Evolutionary conservation across 1,284 basidiomycete genomes (phyloP).

Genomic region (Heliocybe sulcata): DNA sequence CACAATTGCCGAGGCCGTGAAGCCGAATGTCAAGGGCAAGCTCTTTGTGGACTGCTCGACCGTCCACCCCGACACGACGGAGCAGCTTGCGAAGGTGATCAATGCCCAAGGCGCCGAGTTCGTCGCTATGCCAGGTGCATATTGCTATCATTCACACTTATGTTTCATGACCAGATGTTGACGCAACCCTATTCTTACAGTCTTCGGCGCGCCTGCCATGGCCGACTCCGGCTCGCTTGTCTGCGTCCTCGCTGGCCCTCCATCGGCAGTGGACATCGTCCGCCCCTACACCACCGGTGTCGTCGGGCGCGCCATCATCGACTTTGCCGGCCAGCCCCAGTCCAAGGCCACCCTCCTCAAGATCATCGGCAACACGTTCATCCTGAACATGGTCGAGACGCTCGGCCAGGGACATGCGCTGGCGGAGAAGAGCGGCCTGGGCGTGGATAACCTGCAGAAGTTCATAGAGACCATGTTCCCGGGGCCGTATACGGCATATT

Average conservation of each 20-base stretch:
- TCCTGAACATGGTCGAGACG: background rate
- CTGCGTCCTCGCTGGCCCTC: background rate
- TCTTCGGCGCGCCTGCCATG: slow-evolving; percentile 1
- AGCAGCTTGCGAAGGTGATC: background rate
- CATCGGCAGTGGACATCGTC: background rate
- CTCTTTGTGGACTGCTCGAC: background rate
- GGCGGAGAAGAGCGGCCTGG: background rate
- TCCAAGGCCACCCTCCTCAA: background rate
- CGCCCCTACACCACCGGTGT: background rate
- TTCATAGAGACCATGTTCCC: slow-evolving; percentile 1
- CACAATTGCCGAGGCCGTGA: background rate
- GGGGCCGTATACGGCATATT: background rate
- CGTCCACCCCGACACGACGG: background rate
- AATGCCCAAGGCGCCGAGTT: background rate
- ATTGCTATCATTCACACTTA: background rate
- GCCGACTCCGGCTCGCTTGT: background rate
- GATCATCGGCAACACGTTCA: slow-evolving; percentile 2
- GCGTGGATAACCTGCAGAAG: background rate
- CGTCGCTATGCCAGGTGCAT: background rate
- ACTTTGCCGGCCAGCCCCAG: background rate
- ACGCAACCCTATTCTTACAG: background rate
- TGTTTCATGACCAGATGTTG: background rate
- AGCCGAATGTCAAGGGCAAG: background rate
- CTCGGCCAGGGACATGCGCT: background rate
- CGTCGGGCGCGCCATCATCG: background rate